phyloP scores from a whole-genome alignment of 768 basidiomycete genomes.

The Tulasnella sp. region DNA sequence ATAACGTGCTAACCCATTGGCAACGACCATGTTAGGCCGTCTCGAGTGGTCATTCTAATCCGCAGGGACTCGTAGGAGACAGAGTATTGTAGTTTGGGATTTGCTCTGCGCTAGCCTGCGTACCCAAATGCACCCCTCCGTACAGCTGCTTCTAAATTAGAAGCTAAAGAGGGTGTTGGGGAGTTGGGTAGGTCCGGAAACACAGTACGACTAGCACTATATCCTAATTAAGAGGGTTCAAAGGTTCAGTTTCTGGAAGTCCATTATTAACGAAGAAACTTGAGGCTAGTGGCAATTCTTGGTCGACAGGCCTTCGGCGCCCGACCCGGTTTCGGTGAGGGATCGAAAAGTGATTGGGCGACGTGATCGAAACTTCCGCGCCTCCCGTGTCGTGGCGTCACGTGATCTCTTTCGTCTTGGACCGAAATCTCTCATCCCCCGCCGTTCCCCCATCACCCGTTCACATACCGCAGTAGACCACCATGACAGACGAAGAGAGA shows the following conservation, averaged over 20 bases:
- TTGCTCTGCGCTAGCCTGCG: background rate
- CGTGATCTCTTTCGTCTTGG: background rate
- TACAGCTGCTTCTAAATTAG: background rate
- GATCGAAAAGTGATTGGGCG: background rate
- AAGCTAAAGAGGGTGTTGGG: background rate
- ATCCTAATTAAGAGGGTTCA: background rate
- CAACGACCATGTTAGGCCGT: no score
- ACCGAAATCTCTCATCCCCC: conserved; percentile 4
- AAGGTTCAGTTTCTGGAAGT: background rate
- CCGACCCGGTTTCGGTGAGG: background rate
- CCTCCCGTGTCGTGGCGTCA: conserved; percentile 1
- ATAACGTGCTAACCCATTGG: background rate
- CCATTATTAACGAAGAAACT: background rate
- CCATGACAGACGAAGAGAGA: conserved; percentile 51
- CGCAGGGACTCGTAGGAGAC: background rate
- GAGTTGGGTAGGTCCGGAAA: no score
- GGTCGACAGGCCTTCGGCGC: background rate
- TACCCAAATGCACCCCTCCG: background rate
- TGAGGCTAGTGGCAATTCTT: background rate
- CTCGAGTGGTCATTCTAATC: background rate
- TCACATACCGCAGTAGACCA: background rate
- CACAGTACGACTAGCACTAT: background rate
- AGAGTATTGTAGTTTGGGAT: background rate
- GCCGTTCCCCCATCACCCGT: background rate
- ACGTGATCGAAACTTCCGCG: background rate